Evolutionary conservation across 345 rosid species (phyloP).

Genomic region (Mangifera indica): DNA sequence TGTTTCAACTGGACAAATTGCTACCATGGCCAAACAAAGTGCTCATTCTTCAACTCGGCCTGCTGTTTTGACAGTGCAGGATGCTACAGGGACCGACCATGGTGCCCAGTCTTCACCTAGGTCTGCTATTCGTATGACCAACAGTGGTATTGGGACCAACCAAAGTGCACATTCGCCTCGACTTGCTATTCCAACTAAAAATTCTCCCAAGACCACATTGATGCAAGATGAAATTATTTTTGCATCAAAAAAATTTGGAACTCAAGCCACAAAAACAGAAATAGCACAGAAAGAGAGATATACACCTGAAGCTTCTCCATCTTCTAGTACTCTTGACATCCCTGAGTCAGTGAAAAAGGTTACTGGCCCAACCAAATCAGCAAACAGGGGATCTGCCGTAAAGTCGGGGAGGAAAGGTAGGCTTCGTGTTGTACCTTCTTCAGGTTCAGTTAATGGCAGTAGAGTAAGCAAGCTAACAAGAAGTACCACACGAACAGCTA

Average conservation of each 20-base stretch:
- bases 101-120: constrained; percentile 32
- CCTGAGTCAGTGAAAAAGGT: constrained; percentile 30
- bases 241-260: constrained; percentile 31
- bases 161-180: constrained; percentile 35
- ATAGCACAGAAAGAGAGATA: constrained; percentile 30
- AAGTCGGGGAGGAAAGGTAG: constrained; percentile 43
- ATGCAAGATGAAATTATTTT: constrained; percentile 29
- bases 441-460: constrained; percentile 36
- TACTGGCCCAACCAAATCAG: constrained; percentile 32
- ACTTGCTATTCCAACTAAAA: constrained; percentile 25
- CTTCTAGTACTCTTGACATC: constrained; percentile 32
- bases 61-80: constrained; percentile 12
- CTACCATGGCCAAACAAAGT: no score
- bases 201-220: constrained; percentile 18
- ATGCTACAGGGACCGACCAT: constrained; percentile 1
- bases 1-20: no score
- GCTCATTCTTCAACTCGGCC: constrained; percentile 27
- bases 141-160: constrained; percentile 23
- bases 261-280: constrained; percentile 35
- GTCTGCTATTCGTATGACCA: constrained; percentile 20
- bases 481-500: constrained; percentile 49
- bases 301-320: constrained; percentile 28
- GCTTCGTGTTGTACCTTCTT: constrained; percentile 34
- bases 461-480: constrained; percentile 48
- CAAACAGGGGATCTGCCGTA: constrained; percentile 36